Conservation (phyloP, 2,329 filamentous ascomycete species). For the Pseudogymnoascus pannorum region DNA sequence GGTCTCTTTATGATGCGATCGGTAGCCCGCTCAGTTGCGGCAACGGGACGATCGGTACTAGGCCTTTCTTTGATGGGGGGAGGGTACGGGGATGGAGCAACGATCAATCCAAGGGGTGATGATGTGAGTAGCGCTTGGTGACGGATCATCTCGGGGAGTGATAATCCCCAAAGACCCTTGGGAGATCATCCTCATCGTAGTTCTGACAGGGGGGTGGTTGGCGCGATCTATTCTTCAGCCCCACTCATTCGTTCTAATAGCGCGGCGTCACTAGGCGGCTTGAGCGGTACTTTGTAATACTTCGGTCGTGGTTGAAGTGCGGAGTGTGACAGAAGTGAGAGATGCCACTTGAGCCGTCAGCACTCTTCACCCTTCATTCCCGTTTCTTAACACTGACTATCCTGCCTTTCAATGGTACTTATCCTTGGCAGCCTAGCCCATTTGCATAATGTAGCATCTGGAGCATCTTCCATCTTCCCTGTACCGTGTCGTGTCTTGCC, state of each 20-base stretch:
- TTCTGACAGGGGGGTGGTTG: background rate
- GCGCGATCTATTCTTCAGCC: background rate
- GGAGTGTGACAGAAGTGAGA: constrained; percentile 3
- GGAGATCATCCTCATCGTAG: background rate
- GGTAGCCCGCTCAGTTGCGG: background rate
- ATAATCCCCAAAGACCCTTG: background rate
- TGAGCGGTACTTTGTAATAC: background rate
- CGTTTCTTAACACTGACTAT: background rate
- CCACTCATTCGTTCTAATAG: background rate
- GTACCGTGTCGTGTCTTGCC: background rate
- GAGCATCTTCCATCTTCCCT: background rate
- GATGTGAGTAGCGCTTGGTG: background rate
- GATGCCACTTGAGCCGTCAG: background rate
- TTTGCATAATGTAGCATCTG: background rate
- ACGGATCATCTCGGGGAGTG: background rate
- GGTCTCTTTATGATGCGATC: background rate
- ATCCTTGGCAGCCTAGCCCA: background rate
- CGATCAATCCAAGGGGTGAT: background rate
- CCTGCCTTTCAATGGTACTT: background rate
- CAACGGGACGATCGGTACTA: background rate
- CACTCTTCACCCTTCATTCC: background rate
- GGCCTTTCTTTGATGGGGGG: background rate
- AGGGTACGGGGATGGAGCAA: background rate
- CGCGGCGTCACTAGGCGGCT: background rate
- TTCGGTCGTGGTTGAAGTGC: background rate